Base-by-base conservation (phyloP, 257 asterid species). In the Scutellaria barbata region DNA sequence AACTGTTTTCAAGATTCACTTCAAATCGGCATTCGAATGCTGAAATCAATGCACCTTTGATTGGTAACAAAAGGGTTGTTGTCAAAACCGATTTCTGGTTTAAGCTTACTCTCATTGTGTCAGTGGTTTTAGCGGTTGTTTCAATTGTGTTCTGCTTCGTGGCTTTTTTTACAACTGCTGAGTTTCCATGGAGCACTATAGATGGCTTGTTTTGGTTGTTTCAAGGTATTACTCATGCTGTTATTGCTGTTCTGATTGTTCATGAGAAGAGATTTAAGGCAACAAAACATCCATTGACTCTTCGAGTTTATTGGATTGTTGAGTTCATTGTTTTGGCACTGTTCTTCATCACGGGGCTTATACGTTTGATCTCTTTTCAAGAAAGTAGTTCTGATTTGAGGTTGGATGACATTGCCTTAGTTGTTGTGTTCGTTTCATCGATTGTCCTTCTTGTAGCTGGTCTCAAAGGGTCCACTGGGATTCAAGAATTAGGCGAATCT, bases 221-320 rank as follows among this genome's bases (percentile, higher is more conserved):
- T 37, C 95, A 88, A 78, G 93, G 87, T 0, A 16, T 87, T 22
- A 76, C 86, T 60, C 86, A 87, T 76, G 48, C 57, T 3, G 85
- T 79, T 0, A 82, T 86, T 17, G 81, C 75, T n/a, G 66, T 81
- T 6, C 56, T 95, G 10, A 68, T 90, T 40, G 69, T 46, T 51
- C 94, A 95, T 46, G 94, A 88, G 88, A 88, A 85, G 89, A 88
- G 81, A 42, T 92, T 88, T 58, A 78, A 37, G 51, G 92, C 96
- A 12, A 59, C 64, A 8, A 55, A 53, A 1, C 98, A 95, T 77
- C 97, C 95, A 0, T 33, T 79, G 59, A 52, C 89, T 54, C 89
- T 92, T 16, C 82, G 99, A 14, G 55, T 83, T 0, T 92, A 78
- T 51, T 95, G 98, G 99, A 66, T 65, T 10, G 77, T 74, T 8